Percentiles rank a stretch among this genome's conserved stretches.
Conservation (phyloP, 2,329 filamentous ascomycete genomes). For the Colletotrichum salicis region DNA sequence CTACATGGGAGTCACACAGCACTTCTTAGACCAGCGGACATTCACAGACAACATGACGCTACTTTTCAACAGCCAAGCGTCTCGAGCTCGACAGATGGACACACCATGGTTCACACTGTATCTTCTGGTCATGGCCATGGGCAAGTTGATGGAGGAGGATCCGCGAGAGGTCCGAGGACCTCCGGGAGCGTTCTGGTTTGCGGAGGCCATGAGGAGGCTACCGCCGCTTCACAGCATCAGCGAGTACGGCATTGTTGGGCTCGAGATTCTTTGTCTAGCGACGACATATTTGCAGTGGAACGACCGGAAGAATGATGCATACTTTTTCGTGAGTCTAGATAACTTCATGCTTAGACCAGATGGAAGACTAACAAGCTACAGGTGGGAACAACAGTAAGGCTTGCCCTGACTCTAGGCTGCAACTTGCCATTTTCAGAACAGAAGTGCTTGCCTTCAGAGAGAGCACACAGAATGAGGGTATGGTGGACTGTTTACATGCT, state of each 20-base stretch:
- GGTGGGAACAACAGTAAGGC: conserved; percentile 41
- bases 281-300: conserved; percentile 43
- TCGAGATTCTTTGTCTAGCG: conserved; percentile 42
- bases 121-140: conserved; percentile 44
- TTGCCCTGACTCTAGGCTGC: conserved; percentile 42
- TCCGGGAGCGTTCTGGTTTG: conserved; percentile 41
- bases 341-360: neutral
- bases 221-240: conserved; percentile 41
- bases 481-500: conserved; percentile 46
- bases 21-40: conserved; percentile 42
- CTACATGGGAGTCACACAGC: conserved; percentile 42
- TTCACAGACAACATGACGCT: conserved; percentile 41
- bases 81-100: conserved; percentile 36
- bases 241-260: conserved; percentile 40
- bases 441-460: conserved; percentile 41
- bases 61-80: conserved; percentile 39
- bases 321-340: conserved; percentile 39
- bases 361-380: neutral
- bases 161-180: conserved; percentile 36
- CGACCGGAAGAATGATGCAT: conserved; percentile 43
- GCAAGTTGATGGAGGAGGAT: conserved; percentile 40
- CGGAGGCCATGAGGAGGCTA: conserved; percentile 40
- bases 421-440: conserved; percentile 41
- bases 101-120: conserved; percentile 43
- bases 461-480: conserved; percentile 40